Percentiles rank a stretch among this genome's conserved stretches.
Conservation (phyloP, 2,329 filamentous ascomycete species). For the Penicillium sp. region DNA sequence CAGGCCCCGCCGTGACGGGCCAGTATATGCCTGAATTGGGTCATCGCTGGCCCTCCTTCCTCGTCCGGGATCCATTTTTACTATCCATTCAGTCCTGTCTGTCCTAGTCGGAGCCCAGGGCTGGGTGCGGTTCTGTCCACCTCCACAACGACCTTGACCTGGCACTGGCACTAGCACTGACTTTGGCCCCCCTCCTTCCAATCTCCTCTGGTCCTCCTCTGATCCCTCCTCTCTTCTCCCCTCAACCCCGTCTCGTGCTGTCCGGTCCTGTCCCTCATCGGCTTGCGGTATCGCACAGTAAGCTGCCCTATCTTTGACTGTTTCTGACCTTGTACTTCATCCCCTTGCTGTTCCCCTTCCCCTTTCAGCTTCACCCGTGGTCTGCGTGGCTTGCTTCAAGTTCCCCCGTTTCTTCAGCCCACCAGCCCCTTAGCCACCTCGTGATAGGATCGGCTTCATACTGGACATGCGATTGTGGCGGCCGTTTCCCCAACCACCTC, state of each 20-base stretch:
- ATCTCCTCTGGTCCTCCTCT: background rate
- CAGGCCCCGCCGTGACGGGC: constrained; percentile 5
- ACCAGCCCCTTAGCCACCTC: background rate
- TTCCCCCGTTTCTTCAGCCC: background rate
- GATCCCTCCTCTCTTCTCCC: constrained; percentile 5
- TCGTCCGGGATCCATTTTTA: background rate
- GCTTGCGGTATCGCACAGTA: constrained; percentile 12
- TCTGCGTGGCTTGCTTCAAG: background rate
- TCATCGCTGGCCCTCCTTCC: background rate
- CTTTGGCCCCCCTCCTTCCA: background rate
- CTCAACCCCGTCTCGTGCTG: background rate
- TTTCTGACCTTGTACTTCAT: background rate
- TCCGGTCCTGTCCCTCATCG: constrained; percentile 1
- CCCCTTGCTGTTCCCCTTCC: background rate
- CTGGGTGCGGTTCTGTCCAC: background rate
- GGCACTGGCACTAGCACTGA: background rate
- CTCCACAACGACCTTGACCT: background rate
- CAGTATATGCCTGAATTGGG: constrained; percentile 11
- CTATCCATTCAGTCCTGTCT: background rate
- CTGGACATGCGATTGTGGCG: background rate
- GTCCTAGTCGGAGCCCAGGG: background rate
- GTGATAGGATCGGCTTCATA: background rate
- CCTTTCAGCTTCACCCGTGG: background rate
- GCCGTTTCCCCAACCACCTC: too few species aligned
- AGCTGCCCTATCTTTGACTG: constrained; percentile 6